Conservation (phyloP, 1,284 basidiomycete species). For the Tilletia walkeri region DNA sequence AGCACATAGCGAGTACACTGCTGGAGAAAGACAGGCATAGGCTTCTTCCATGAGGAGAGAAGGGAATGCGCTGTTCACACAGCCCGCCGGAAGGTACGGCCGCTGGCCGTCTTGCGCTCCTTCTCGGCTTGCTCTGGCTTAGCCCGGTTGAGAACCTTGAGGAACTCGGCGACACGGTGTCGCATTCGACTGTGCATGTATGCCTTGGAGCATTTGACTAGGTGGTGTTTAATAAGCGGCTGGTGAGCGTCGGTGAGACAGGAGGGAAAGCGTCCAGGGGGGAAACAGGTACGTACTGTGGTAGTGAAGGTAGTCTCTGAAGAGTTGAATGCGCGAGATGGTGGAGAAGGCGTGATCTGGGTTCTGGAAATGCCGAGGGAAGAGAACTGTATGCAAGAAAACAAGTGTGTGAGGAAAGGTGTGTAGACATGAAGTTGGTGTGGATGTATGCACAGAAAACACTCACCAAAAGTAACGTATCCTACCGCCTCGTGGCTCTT, state of each 20-base stretch:
- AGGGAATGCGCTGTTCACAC: not conserved
- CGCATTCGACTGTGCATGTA: constrained; percentile 99
- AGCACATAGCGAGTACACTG: too few relatives aligned
- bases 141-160: constrained; percentile 96
- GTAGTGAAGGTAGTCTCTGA: constrained; percentile 97
- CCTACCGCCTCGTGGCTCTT: constrained; percentile 85
- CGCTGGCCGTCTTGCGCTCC: constrained; percentile 84
- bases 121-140: constrained; percentile 81
- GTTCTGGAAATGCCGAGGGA: constrained; percentile 89
- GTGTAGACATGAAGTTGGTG: not conserved
- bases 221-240: too few relatives aligned
- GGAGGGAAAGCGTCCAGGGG: not conserved
- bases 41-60: too few relatives aligned
- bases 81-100: constrained; percentile 39
- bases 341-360: constrained; percentile 72
- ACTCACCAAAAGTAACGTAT: constrained; percentile 86
- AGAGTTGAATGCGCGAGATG: constrained; percentile 93
- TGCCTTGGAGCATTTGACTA: constrained; percentile 95
- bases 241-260: not conserved
- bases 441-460: not conserved
- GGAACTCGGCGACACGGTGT: constrained; percentile 88
- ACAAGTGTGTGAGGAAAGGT: constrained; percentile 9
- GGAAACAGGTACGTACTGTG: constrained; percentile 60
- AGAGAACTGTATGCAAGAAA: constrained; percentile 67
- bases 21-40: too few relatives aligned